Evolutionary conservation across 768 basidiomycete species (phyloP).

Genomic region (Dentipellis sp.): DNA sequence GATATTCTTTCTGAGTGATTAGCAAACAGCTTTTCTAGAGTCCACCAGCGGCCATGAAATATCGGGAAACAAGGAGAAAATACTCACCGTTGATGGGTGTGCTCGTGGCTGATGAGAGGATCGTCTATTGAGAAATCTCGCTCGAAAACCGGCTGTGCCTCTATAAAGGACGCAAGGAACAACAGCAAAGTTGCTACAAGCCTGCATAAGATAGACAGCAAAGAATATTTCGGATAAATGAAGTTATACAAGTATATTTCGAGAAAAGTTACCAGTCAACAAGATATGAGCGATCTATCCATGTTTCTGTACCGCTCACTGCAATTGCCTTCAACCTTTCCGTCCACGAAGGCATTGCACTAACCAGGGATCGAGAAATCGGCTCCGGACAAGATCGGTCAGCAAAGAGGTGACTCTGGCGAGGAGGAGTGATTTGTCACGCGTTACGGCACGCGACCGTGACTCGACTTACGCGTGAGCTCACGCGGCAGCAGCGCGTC

Average conservation of each 20-base stretch:
- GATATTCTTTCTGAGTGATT: constrained; percentile 31
- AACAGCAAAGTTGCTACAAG: constrained; percentile 28
- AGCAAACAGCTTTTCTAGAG: too few species aligned
- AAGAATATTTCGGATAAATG: too few species aligned
- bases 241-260: neutral
- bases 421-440: neutral
- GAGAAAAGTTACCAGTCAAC: constrained; percentile 39
- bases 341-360: neutral
- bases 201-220: constrained; percentile 15
- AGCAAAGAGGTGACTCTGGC: neutral
- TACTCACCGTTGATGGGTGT: constrained; percentile 8
- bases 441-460: constrained; percentile 6
- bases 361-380: neutral
- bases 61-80: neutral
- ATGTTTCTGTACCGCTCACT: constrained; percentile 13
- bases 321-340: neutral
- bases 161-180: constrained; percentile 31
- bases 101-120: constrained; percentile 33
- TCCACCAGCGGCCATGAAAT: too few species aligned
- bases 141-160: constrained; percentile 20
- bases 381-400: neutral
- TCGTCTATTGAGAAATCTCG: constrained; percentile 30
- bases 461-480: neutral
- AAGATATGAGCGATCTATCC: constrained; percentile 33
- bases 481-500: neutral